Conservation (phyloP, 1,284 basidiomycete species). For the Papiliotrema fonsecae region DNA sequence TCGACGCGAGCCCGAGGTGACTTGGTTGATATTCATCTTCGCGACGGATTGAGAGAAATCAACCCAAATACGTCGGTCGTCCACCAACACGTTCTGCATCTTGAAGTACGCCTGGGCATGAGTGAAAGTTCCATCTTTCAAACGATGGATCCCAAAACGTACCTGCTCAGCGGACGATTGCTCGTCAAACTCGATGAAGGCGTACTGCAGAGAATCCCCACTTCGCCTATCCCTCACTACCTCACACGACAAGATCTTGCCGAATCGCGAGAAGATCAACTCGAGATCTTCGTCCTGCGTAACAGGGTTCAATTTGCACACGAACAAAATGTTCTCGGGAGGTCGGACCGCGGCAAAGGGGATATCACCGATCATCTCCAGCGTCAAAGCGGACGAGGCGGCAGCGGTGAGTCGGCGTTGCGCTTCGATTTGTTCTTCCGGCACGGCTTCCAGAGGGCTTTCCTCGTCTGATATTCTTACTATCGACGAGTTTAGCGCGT, state of each 20-base stretch:
- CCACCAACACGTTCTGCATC: conserved; percentile 99
- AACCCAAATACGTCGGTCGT: conserved; percentile 95
- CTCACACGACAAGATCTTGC: conserved; percentile 92
- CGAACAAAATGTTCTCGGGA: conserved; percentile 97
- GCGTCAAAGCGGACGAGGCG: conserved; percentile 84
- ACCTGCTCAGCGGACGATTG: conserved; percentile 89
- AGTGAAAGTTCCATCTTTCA: no score
- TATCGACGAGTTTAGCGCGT: conserved; percentile 53
- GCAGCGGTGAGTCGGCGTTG: conserved; percentile 77
- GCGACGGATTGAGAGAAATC: conserved; percentile 93
- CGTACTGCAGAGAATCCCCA: conserved; percentile 94
- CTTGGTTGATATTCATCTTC: conserved; percentile 52
- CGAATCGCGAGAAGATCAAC: conserved; percentile 94
- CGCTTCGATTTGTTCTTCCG: conserved; percentile 76
- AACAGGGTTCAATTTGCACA: conserved; percentile 96
- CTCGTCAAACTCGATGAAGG: conserved; percentile 97
- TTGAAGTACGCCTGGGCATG: conserved; percentile 83
- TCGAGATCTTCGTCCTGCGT: conserved; percentile 94
- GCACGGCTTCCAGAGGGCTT: conserved; percentile 58
- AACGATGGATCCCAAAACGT: no score
- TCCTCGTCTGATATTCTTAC: conserved; percentile 86
- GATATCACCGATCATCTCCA: conserved; percentile 98
- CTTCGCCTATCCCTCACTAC: conserved; percentile 94
- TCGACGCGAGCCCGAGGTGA: conserved; percentile 23
- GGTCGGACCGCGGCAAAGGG: conserved; percentile 97